Evolutionary conservation across 2,329 filamentous ascomycete genomes (phyloP), one percentile per base, ranked within the genome.

Genomic region (Phyllosticta citriasiana): DNA sequence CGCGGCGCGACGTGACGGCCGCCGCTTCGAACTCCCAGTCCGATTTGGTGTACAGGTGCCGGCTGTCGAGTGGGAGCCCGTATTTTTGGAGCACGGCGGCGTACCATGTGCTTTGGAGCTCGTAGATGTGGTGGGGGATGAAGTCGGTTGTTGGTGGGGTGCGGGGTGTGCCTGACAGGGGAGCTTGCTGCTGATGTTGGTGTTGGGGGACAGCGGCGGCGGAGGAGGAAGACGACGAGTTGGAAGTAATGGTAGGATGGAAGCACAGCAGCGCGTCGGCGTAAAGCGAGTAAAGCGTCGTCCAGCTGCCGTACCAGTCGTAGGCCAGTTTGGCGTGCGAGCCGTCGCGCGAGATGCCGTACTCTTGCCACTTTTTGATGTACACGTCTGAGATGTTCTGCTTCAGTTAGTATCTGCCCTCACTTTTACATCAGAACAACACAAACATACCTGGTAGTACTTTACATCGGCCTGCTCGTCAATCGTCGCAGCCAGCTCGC

Each of bases 21-120:
- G 91, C 90, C 0, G 89, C 88, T 72, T 94, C 92, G 72, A 95
- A 91, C 67, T 94, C 87, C 91, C 91, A 96, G 74, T 96, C 91
- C 30, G 87, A 91, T 76, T 96, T 96, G 35, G 89, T 88, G 73
- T 94, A 94, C 2, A 93, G 73, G 72, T 94, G 89, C 53, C 91
- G 84, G 66, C 83, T 88, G 73, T 96, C 91, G 7, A 96, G 82
- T 0, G 91, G 90, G 3, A 96, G 76, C 1, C 91, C 91, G 72
- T 93, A 95, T 67, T 83, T 85, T 72, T 95, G 89, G 65, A 89
- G 83, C 9, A 93, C 89, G 14, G 83, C 81, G 64, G 83, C 80
- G 76, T 95, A 96, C 89, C 88, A 95, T 62, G 86, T 80, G 55
- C 87, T 91, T 71, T 95, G 89, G 65, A 86, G 84, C 67, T 84